Percentiles rank a stretch among this genome's conserved stretches.
Conservation (phyloP, 768 basidiomycete genomes). For the Dacryopinax primogenitus region DNA sequence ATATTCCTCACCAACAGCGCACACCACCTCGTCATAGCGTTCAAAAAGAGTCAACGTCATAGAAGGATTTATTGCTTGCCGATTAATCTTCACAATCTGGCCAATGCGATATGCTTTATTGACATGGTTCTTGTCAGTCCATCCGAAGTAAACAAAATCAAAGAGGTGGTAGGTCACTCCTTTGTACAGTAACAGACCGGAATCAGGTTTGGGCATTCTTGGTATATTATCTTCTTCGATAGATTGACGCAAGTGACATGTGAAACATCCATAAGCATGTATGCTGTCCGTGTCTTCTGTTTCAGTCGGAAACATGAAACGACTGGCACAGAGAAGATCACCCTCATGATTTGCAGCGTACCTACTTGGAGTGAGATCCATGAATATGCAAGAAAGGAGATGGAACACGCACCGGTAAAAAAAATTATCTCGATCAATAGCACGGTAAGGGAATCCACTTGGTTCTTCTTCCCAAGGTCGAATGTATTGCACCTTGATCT, state of each 20-base stretch:
- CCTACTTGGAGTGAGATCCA: neutral
- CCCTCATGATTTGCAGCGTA: neutral
- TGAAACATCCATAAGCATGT: neutral
- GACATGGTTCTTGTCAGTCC: neutral
- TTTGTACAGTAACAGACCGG: neutral
- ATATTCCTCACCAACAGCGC: neutral
- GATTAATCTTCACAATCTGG: neutral
- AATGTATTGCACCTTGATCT: constrained; percentile 35
- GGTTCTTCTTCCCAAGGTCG: constrained; percentile 17
- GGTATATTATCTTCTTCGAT: neutral
- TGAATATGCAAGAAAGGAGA: neutral
- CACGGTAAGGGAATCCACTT: constrained; percentile 18
- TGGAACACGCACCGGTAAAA: constrained; percentile 41
- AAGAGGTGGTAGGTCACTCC: neutral
- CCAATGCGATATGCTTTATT: neutral
- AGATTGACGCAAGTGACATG: neutral
- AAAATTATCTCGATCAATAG: constrained; percentile 29
- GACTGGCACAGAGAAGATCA: neutral
- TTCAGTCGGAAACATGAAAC: neutral
- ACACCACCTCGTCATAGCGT: neutral
- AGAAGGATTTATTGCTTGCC: neutral
- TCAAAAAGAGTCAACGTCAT: neutral
- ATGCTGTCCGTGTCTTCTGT: neutral
- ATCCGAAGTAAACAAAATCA: neutral
- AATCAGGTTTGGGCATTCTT: neutral